A percentile compares a stretch with the other conserved stretches of the same genome.
phyloP scores from a whole-genome alignment of 345 rosid genomes.

The Cardamine occulta region DNA sequence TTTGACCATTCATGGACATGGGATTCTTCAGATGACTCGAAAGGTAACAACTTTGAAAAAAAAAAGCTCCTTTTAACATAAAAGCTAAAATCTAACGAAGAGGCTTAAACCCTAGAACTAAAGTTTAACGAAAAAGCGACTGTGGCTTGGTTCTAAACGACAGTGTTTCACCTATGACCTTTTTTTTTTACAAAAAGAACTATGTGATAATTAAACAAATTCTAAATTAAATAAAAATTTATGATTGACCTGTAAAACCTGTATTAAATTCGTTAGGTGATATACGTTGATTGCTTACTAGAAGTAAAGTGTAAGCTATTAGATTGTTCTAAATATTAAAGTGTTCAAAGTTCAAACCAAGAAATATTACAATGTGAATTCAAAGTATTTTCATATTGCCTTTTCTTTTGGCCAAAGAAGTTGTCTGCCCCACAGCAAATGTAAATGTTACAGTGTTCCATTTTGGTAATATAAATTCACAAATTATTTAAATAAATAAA shows the following conservation, averaged over 20 bases:
- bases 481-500: too few species aligned
- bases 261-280: conserved; percentile 38
- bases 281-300: conserved; percentile 34
- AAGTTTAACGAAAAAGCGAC: not conserved
- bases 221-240: not conserved
- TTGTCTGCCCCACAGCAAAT: too few species aligned
- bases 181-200: too few species aligned
- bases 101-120: conserved; percentile 38
- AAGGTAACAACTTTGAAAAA: conserved; percentile 26
- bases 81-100: conserved; percentile 12
- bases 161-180: not conserved
- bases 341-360: conserved; percentile 4
- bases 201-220: not conserved
- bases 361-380: not conserved
- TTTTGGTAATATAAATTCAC: too few species aligned
- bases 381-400: too few species aligned
- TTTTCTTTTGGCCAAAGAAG: too few species aligned
- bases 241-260: conserved; percentile 29
- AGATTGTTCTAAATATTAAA: conserved; percentile 8
- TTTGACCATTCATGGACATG: conserved; percentile 47
- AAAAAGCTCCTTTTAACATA: not conserved
- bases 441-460: too few species aligned
- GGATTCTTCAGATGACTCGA: conserved; percentile 19
- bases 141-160: not conserved
- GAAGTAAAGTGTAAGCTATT: conserved; percentile 17